Percentiles rank a stretch among this genome's conserved stretches.
Conservation (phyloP, 1,284 basidiomycete genomes). For the Cutaneotrichosporon sp. region DNA sequence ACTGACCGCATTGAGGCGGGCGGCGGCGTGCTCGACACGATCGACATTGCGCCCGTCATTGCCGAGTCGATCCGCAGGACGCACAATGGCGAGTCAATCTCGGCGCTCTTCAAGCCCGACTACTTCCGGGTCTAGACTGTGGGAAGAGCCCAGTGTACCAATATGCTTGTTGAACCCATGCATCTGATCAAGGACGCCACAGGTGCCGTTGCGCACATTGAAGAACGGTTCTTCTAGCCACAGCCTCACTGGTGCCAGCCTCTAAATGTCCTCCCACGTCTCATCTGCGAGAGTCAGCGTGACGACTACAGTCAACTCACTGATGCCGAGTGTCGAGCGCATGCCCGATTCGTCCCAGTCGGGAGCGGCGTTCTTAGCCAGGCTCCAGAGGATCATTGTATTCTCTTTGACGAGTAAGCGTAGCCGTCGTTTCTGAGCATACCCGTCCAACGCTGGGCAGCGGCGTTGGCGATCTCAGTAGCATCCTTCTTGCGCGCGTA, state of each 20-base stretch:
- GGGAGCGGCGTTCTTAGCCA: slow-evolving; percentile 12
- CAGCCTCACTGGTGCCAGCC: background rate
- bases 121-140: slow-evolving; percentile 14
- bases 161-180: slow-evolving; percentile 16
- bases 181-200: slow-evolving; percentile 9
- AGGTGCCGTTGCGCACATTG: background rate
- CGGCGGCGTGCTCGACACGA: slow-evolving; percentile 56
- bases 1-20: slow-evolving; percentile 56
- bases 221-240: background rate
- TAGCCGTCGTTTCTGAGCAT: slow-evolving; percentile 28
- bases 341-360: slow-evolving; percentile 27
- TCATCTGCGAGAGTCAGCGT: slow-evolving; percentile 22
- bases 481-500: slow-evolving; percentile 72
- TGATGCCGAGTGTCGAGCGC: slow-evolving; percentile 36
- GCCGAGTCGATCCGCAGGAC: slow-evolving; percentile 95
- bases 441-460: slow-evolving; percentile 82
- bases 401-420: slow-evolving; percentile 36
- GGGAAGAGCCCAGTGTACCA: slow-evolving; percentile 15
- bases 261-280: slow-evolving; percentile 31
- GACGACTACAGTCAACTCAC: slow-evolving; percentile 25
- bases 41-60: slow-evolving; percentile 87
- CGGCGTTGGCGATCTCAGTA: slow-evolving; percentile 70
- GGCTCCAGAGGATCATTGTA: slow-evolving; percentile 34
- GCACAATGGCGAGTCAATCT: slow-evolving; percentile 72
- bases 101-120: slow-evolving; percentile 47